Evolutionary conservation across 2,329 filamentous ascomycete genomes (phyloP), one percentile per base, ranked within the genome.

Genomic region (Fusarium tricinctum): DNA sequence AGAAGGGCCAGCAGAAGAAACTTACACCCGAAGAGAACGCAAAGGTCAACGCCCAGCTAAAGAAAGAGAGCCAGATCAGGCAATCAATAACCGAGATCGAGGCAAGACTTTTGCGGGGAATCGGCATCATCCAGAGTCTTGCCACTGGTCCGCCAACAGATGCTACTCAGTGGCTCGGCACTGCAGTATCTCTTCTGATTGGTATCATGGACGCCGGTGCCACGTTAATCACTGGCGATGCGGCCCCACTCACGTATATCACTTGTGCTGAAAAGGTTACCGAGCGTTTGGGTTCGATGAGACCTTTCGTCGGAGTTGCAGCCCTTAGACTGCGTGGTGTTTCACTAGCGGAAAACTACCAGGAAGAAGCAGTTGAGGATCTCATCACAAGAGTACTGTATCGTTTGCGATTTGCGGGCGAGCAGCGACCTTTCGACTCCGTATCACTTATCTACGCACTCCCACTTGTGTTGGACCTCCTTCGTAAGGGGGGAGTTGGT

Each of bases 341-440:
- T 33, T 87, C 92, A 12, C 81, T 99, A 5, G 86, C 92, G 0
- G 85, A 90, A 13, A 88, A 91, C 52, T 85, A 95, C 60, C 86
- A 90, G 65, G 85, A 92, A 66, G 96, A 98, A 76, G 88, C 91
- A n/a, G 83, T 98, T 10, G 92, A 93, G 56, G 89, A 91, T 58
- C 87, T 98, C 14, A 86, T 97, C 14, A 97, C 95, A 4, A 88
- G 96, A 78, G 89, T 98, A 2, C 83, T 99, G 7, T 98, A 98
- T 78, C 91, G 95, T 47, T 83, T 99, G 53, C 91, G 94, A 17
- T 97, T 97, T 77, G 87, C 94, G 38, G 91, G 92, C 52, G 96
- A 98, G 77, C 95, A 98, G 78, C 89, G 94, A n/a, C 94, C 95
- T 1, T 94, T 99, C 72, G 96, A 99, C 76, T 85, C 89, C 4